These are phyloP conservation scores for Metschnikowia gelsemii DNA, from an alignment of 805 yeast genomes.

Conservation along the genomic window DNA sequence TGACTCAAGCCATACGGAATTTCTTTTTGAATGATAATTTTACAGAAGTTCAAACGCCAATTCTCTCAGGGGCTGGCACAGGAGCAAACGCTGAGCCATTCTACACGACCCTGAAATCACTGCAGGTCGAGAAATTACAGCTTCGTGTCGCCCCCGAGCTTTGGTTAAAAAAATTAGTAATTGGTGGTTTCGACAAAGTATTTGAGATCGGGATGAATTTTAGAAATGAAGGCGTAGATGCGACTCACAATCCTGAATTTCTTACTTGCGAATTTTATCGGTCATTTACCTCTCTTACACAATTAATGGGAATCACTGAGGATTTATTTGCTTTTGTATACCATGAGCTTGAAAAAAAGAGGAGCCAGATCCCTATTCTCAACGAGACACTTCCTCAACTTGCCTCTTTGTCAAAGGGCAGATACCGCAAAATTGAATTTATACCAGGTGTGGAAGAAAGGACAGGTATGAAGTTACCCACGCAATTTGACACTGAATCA, in stretches of 20 bases:
- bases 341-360: constrained; percentile 23
- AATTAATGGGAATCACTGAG: constrained; percentile 66
- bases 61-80: constrained; percentile 66
- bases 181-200: constrained; percentile 82
- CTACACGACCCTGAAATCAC: constrained; percentile 46
- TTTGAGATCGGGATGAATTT: constrained; percentile 85
- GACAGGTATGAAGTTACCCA: constrained; percentile 53
- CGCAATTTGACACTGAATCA: constrained; percentile 36
- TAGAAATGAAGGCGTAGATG: constrained; percentile 90
- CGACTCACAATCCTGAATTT: constrained; percentile 93
- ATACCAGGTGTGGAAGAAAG: constrained; percentile 57
- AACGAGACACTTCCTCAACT: constrained; percentile 19
- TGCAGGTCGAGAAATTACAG: constrained; percentile 44
- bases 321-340: constrained; percentile 48
- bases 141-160: constrained; percentile 92
- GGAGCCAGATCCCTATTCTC: constrained; percentile 18
- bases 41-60: constrained; percentile 87
- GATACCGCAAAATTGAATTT: constrained; percentile 54
- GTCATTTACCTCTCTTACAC: constrained; percentile 62
- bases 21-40: constrained; percentile 59
- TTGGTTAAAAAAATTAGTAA: constrained; percentile 82
- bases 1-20: constrained; percentile 54
- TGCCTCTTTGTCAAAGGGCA: constrained; percentile 8
- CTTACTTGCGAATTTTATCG: constrained; percentile 88
- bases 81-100: constrained; percentile 97